Evolutionary conservation across 2,329 filamentous ascomycete species (phyloP).

Genomic region (Colletotrichum viniferum): DNA sequence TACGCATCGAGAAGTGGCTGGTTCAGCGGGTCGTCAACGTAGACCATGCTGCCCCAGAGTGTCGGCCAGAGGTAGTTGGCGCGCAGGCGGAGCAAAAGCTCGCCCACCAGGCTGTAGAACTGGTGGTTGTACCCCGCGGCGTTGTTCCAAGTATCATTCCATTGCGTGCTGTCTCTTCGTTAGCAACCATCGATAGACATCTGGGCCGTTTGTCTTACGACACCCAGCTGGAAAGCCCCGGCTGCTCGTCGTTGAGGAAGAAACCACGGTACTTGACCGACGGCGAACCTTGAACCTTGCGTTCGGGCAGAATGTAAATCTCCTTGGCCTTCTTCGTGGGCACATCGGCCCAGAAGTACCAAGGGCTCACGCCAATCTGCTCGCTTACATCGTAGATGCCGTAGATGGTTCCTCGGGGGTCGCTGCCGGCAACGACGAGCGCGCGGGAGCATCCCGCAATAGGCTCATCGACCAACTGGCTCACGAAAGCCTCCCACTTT

Average conservation of each 20-base stretch:
- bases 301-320: constrained; percentile 59
- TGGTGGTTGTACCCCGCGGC: constrained; percentile 57
- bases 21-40: constrained; percentile 71
- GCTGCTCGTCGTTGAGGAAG: constrained; percentile 75
- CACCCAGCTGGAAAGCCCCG: constrained; percentile 71
- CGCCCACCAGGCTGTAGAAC: constrained; percentile 73
- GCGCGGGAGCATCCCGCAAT: constrained; percentile 60
- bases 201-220: constrained; percentile 25
- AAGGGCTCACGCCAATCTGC: constrained; percentile 75
- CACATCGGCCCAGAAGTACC: constrained; percentile 73
- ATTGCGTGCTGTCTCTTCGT: constrained; percentile 31
- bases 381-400: constrained; percentile 75
- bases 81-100: constrained; percentile 70
- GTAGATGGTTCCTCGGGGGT: constrained; percentile 69
- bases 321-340: constrained; percentile 52
- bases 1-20: constrained; percentile 75
- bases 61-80: constrained; percentile 81
- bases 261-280: constrained; percentile 71
- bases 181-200: neutral
- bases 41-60: constrained; percentile 74
- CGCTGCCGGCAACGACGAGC: constrained; percentile 71
- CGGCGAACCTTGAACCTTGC: constrained; percentile 62
- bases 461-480: constrained; percentile 61
- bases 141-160: constrained; percentile 46
- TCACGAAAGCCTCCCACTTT: constrained; percentile 73